These are phyloP conservation scores for Oryza nivara DNA, from an alignment of 176 grass and related monocot genomes.

Conservation along the genomic window DNA sequence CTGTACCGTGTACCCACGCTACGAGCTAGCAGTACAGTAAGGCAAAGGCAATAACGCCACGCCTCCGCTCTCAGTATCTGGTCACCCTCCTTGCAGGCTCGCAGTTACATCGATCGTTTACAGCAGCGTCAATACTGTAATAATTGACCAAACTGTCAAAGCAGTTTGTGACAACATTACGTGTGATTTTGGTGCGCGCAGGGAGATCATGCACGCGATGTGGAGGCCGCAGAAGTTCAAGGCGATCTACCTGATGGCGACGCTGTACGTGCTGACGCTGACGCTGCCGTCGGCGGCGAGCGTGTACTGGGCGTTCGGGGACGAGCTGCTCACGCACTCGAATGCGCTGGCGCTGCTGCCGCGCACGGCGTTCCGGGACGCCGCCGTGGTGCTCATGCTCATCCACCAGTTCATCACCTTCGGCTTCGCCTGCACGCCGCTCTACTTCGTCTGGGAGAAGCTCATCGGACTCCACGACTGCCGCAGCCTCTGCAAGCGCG, in stretches of 20 bases:
- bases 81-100: conserved; percentile 24
- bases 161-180: background rate
- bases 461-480: conserved; percentile 94
- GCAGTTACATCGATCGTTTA: background rate
- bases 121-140: background rate
- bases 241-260: conserved; percentile 93
- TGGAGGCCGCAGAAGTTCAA: conserved; percentile 99
- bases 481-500: conserved; percentile 92
- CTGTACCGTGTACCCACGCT: conserved; percentile 11
- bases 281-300: conserved; percentile 91
- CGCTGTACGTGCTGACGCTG: conserved; percentile 85
- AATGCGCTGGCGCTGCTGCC: conserved; percentile 89
- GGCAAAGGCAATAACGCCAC: background rate
- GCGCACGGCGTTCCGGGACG: conserved; percentile 68
- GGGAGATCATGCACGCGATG: conserved; percentile 99
- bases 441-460: conserved; percentile 99
- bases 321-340: conserved; percentile 83
- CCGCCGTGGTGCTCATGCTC: conserved; percentile 91
- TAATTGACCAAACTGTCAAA: background rate
- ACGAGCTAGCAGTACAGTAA: background rate
- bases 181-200: conserved; percentile 30
- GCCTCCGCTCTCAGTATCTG: background rate
- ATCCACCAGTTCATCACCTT: conserved; percentile 99
- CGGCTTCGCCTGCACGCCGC: conserved; percentile 97
- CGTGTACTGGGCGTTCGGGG: conserved; percentile 99